Evolutionary conservation across 2,329 filamentous ascomycete genomes (phyloP), one percentile per base, ranked within the genome.

Genomic region (Aureobasidium sp.): DNA sequence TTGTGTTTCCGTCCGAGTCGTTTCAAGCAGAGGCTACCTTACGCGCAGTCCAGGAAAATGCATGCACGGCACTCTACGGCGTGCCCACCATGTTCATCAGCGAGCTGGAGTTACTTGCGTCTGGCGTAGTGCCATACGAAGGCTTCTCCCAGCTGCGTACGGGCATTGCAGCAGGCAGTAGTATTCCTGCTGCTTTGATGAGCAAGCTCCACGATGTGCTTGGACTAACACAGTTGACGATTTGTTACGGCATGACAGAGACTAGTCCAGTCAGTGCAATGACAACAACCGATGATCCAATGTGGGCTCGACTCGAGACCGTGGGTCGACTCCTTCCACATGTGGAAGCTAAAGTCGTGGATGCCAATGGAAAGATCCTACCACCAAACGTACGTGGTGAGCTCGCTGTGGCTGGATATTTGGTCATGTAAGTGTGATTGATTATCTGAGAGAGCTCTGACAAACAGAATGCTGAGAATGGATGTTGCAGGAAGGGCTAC

Each of bases 191-290:
- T 22, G 83, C 89, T 59, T 79, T 97, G 31, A 96, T 95, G 90
- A 80, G 82, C 20, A 85, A 84, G 64, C 77, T 97, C 7, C 88
- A 93, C 72, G 80, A 81, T 27, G 81, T 78, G 1, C 79, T 97
- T 9, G 94, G 94, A 53, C 78, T 97, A 20, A 84, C 82, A 0
- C 89, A 96, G 62, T 77, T 97, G 25, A 93, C 92, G 0, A 97
- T 96, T 66, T 96, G 92, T 79, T 97, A 97, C 74, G 92, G 92
- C 64, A 96, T 96, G 91, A 97, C 92, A 1, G 92, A 97, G 76
- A 97, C 92, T 1, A 83, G 81, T 53, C 88, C 88, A 44, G 88
- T 90, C 3, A 74, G 71, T 51, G 84, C 84, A 66, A 96, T 96
- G 91, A 96, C 92, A 0, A 80, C 84, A 0, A 92, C 90, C 0